Evolutionary conservation across 306 rosid genomes (phyloP).

Genomic region (Hippophae tibetana): DNA sequence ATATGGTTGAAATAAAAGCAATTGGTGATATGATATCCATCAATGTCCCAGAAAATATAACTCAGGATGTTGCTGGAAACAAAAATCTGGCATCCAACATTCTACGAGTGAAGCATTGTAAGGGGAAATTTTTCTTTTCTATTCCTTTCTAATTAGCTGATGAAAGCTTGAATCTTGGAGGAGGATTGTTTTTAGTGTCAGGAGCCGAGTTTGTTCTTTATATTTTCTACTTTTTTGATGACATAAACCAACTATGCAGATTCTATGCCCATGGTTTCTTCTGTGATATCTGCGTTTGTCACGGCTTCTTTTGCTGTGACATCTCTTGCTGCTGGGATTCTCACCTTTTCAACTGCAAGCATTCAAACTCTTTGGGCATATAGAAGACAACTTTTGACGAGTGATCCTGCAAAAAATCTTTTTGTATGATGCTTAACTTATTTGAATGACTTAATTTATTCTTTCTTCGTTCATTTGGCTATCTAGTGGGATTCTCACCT

Average conservation of each 20-base stretch:
- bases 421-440: constrained; percentile 41
- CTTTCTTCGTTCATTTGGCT: too few species aligned
- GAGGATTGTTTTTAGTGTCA: background rate
- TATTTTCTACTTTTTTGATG: background rate
- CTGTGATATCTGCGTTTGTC: constrained; percentile 43
- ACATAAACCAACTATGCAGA: constrained; percentile 38
- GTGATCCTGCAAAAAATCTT: constrained; percentile 72
- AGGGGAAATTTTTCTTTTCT: constrained; percentile 21
- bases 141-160: constrained; percentile 6
- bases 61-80: constrained; percentile 77
- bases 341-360: constrained; percentile 70
- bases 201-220: background rate
- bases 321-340: constrained; percentile 60
- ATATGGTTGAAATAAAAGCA: constrained; percentile 51
- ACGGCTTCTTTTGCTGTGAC: constrained; percentile 57
- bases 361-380: constrained; percentile 54
- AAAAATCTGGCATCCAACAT: constrained; percentile 77
- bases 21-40: constrained; percentile 36
- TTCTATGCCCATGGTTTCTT: constrained; percentile 46
- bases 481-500: constrained; percentile 55
- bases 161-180: background rate
- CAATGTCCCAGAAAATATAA: constrained; percentile 61
- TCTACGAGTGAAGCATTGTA: constrained; percentile 87
- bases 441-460: constrained; percentile 2
- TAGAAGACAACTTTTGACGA: constrained; percentile 39